These are phyloP conservation scores for Cystobasidium pallidum DNA, from an alignment of 1,284 basidiomycete genomes.

Conservation along the genomic window DNA sequence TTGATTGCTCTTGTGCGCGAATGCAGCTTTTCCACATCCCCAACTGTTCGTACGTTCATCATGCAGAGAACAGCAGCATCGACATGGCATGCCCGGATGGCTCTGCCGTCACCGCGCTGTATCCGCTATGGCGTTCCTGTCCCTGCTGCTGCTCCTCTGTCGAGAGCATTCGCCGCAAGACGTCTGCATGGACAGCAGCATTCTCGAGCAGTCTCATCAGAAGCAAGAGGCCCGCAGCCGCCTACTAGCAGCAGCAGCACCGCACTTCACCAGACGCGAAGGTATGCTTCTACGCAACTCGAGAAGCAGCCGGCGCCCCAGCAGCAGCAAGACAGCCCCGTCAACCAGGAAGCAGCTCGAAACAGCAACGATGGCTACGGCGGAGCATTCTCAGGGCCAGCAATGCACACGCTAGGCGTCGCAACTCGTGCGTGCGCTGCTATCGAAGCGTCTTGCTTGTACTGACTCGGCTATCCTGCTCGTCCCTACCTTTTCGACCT, in stretches of 20 bases:
- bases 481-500: not conserved
- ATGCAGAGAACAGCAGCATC: not conserved
- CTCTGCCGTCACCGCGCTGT: not conserved
- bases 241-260: not conserved
- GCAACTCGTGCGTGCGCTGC: not conserved
- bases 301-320: constrained; percentile 1
- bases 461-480: no score
- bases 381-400: constrained; percentile 4
- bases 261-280: not conserved
- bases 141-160: not conserved
- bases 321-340: not conserved
- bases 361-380: not conserved
- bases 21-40: not conserved
- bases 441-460: no score
- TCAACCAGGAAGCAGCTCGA: not conserved
- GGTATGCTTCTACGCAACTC: not conserved
- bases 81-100: not conserved
- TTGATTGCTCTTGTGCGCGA: not conserved
- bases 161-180: not conserved
- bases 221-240: not conserved
- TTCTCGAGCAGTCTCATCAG: not conserved
- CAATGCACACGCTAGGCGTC: constrained; percentile 13
- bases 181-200: constrained; percentile 11
- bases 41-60: not conserved
- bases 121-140: not conserved